Evolutionary conservation across 352 stramenopile genomes (phyloP).

Genomic region (Pythium aquatile): DNA sequence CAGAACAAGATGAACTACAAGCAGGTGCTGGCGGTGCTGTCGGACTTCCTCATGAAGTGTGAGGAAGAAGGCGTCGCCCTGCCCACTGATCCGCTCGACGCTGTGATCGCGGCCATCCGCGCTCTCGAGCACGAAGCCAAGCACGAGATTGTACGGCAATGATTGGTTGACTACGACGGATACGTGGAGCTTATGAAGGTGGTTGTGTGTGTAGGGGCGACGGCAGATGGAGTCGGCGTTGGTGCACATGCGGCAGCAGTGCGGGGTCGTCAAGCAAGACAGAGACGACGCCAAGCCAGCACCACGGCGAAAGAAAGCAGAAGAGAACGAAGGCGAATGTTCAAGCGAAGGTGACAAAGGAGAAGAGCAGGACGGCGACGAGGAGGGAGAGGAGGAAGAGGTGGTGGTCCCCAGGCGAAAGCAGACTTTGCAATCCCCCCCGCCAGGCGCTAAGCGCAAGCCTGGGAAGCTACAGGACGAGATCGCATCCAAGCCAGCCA

Average conservation of each 20-base stretch:
- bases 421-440: background rate
- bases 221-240: conserved; percentile 47
- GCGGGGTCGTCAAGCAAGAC: conserved; percentile 8
- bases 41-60: conserved; percentile 66
- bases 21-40: conserved; percentile 47
- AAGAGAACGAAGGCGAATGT: background rate
- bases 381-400: background rate
- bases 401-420: background rate
- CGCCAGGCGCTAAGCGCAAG: conserved; percentile 5
- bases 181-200: background rate
- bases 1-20: conserved; percentile 50
- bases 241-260: conserved; percentile 36
- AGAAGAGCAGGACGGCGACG: background rate
- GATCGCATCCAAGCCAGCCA: conserved; percentile 37
- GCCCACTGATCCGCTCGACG: conserved; percentile 48
- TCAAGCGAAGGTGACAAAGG: background rate
- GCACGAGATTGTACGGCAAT: conserved; percentile 33
- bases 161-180: too few relatives aligned
- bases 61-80: conserved; percentile 46
- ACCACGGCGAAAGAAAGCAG: background rate
- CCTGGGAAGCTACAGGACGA: conserved; percentile 24
- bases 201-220: conserved; percentile 16
- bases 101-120: conserved; percentile 38
- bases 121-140: conserved; percentile 39
- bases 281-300: background rate